Base-by-base conservation (phyloP, 345 rosid genomes). In the Dipteronia dyeriana region DNA sequence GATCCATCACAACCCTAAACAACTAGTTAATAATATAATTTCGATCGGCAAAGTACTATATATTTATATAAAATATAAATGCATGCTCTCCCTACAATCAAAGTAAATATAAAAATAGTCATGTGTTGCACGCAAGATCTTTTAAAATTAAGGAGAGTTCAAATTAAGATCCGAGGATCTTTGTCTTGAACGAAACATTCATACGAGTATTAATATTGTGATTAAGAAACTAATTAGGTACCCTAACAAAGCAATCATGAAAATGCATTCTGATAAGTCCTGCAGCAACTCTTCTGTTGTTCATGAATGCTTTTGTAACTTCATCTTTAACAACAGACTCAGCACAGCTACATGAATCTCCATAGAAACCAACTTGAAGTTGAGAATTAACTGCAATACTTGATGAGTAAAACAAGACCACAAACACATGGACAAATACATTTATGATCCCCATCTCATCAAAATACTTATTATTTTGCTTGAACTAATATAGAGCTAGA, bases 211-310 rank as follows among this genome's bases (percentile, higher is more conserved):
- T 26, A 26, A 29, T 29, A 29, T 29, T 29, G 31, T 29, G 31
- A 29, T 29, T 29, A 29, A 29, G 31, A 2, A 59, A 17, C 0
- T 10, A 26, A 19, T 76, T 76, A n/a, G n/a, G n/a, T 56, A 86
- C 91, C 82, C 90, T 74, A 63, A 85, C 87, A 74, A 90, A 88
- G 78, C 91, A 90, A 53, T 90, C 94, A 29, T 87, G 94, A 74
- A 90, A 88, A 75, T 86, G 88, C 90, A 90, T 79, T 80, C 90
- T 77, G 41, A 88, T 69, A 7, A 90, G 85, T 23, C 84, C 88
- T 19, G 91, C 84, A 63, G 84, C 87, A 3, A 88, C 45, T 17
- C 90, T 90, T 67, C 0, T 75, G 66, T 88, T 81, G 63, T 41
- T 79, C 1, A 5, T 1, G 51, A 86, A 66, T 22, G 65, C 90